Percentiles rank a stretch among this genome's conserved stretches.
These are phyloP conservation scores for Hymenoscyphus fraxineus DNA, from an alignment of 2,329 filamentous ascomycete species.

Conservation along the genomic window DNA sequence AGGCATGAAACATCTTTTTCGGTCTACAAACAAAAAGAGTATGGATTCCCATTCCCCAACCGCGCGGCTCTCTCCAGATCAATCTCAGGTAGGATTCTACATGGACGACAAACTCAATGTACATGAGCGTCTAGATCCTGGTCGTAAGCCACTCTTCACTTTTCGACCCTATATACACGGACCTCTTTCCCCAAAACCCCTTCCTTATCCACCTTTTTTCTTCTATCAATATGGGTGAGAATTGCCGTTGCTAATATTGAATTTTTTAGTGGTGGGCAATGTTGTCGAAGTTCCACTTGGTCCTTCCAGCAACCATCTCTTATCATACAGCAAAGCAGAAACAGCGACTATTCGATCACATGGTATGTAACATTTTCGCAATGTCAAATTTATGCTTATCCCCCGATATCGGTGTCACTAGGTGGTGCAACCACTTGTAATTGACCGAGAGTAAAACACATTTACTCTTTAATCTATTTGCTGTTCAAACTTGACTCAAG, in stretches of 20 bases:
- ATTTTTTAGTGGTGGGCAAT: neutral
- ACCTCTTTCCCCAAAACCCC: neutral
- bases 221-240: neutral
- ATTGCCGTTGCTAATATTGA: neutral
- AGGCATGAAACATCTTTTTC: neutral
- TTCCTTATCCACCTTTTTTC: neutral
- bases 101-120: slow-evolving; percentile 25
- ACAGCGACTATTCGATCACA: neutral
- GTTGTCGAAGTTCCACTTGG: slow-evolving; percentile 1
- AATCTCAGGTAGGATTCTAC: slow-evolving; percentile 4
- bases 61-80: neutral
- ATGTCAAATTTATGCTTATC: neutral
- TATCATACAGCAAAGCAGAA: neutral
- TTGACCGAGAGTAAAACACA: no score
- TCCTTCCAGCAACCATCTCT: neutral
- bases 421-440: neutral
- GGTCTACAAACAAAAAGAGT: slow-evolving; percentile 5
- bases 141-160: slow-evolving; percentile 2
- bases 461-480: no score
- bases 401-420: slow-evolving; percentile 1
- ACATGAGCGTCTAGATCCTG: slow-evolving; percentile 21
- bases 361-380: neutral
- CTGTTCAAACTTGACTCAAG: no score
- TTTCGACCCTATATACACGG: neutral
- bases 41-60: slow-evolving; percentile 5